phyloP scores from a whole-genome alignment of 2,329 filamentous ascomycete genomes.

The Stromatinia cepivora region DNA sequence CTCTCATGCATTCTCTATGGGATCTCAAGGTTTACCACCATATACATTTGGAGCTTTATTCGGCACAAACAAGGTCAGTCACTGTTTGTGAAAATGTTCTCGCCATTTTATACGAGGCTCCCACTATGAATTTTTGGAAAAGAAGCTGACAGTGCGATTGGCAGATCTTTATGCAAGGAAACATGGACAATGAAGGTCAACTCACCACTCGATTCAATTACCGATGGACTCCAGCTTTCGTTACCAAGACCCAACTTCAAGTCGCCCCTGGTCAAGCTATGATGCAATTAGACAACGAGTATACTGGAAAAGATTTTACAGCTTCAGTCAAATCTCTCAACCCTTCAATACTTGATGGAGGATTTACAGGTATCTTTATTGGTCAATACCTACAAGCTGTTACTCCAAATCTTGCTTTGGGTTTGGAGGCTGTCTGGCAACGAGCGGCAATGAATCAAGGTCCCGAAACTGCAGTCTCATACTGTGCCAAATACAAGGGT shows the following conservation, averaged over 20 bases:
- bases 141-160: constrained; percentile 30
- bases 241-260: constrained; percentile 86
- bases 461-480: constrained; percentile 88
- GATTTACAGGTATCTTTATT: constrained; percentile 91
- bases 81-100: background rate
- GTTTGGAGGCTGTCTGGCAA: constrained; percentile 93
- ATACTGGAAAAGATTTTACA: constrained; percentile 89
- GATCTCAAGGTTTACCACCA: constrained; percentile 82
- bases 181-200: constrained; percentile 87
- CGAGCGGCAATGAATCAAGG: constrained; percentile 78
- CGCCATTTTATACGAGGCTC: background rate
- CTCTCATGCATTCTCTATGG: constrained; percentile 94
- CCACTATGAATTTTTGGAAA: background rate
- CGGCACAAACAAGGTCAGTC: constrained; percentile 82
- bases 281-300: constrained; percentile 93
- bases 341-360: constrained; percentile 89
- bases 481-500: constrained; percentile 88
- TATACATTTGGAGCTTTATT: constrained; percentile 95
- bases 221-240: constrained; percentile 76
- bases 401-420: constrained; percentile 81
- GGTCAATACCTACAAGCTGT: constrained; percentile 93
- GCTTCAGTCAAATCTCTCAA: constrained; percentile 92
- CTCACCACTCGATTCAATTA: constrained; percentile 91
- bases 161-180: constrained; percentile 93
- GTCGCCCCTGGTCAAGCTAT: constrained; percentile 80